phyloP scores from a whole-genome alignment of 805 yeast genomes.

The Nakazawaea ernobii region DNA sequence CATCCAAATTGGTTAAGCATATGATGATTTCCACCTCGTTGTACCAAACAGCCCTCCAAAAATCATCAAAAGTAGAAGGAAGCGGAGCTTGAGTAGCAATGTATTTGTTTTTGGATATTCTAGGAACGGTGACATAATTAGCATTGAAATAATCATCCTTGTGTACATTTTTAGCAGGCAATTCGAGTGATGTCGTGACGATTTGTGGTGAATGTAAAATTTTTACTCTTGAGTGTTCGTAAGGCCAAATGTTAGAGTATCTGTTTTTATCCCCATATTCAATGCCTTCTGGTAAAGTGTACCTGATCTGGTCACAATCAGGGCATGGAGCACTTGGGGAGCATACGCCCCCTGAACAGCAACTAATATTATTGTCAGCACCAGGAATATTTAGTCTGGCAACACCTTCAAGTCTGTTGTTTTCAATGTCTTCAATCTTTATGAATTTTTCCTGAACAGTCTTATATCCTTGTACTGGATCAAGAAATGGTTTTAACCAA shows the following conservation, averaged over 20 bases:
- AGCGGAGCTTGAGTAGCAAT: slow-evolving; percentile 43
- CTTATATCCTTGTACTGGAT: slow-evolving; percentile 19
- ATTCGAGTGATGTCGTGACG: not conserved
- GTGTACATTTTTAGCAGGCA: not conserved
- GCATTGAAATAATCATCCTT: slow-evolving; percentile 40
- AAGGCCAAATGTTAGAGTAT: slow-evolving; percentile 43
- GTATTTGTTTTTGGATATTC: slow-evolving; percentile 23
- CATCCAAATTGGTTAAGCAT: slow-evolving; percentile 26
- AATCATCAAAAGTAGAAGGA: slow-evolving; percentile 34
- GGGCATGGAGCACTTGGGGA: slow-evolving; percentile 38
- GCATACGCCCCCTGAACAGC: slow-evolving; percentile 21
- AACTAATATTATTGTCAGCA: not conserved
- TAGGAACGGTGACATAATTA: slow-evolving; percentile 30
- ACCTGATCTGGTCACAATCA: slow-evolving; percentile 32
- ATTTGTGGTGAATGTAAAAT: slow-evolving; percentile 19
- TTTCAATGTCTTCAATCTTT: slow-evolving; percentile 33
- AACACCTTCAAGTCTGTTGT: slow-evolving; percentile 30
- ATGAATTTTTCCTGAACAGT: slow-evolving; percentile 27
- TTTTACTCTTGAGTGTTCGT: slow-evolving; percentile 41
- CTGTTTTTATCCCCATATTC: slow-evolving; percentile 40
- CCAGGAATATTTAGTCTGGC: slow-evolving; percentile 11
- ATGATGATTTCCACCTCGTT: slow-evolving; percentile 30
- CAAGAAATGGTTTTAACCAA: slow-evolving; percentile 11
- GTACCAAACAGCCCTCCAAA: slow-evolving; percentile 34
- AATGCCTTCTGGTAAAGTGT: slow-evolving; percentile 36